Evolutionary conservation across 192 early-diverging fungal genomes (phyloP), one percentile per base, ranked within the genome.

Genomic region (Gigaspora rosea): DNA sequence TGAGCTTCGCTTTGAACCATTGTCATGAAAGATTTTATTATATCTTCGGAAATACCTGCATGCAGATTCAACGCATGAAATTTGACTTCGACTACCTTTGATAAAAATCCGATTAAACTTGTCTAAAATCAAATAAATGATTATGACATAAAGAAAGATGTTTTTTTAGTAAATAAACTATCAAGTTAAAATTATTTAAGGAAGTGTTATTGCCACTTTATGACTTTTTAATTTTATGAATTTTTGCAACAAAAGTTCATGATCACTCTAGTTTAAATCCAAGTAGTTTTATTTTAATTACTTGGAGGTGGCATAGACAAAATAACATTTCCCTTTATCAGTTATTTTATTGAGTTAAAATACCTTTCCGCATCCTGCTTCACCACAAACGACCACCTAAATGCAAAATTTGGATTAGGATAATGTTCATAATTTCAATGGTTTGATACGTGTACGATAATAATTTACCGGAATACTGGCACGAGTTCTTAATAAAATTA

Each of bases 291-390:
- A 41, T 6, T 7, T 41, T 41, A 41, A 41, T 41, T 41, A 41
- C 41, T 41, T 41, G 41, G 27, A 27, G 27, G 41, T 41, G 41
- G 3, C 41, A 41, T 6, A 6, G 7, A 41, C 3, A 41, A 41
- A 41, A 41, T 7, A 41, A 7, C 41, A 41, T 41, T 41, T 27
- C 27, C 41, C 41, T 41, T 41, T 0, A 41, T 41, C n/a, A n/a
- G n/a, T n/a, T n/a, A n/a, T n/a, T n/a, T 41, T 41, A 41, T 41
- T 41, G 41, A 41, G 41, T 7, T 41, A 41, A 41, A 41, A 41
- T 41, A 75, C 74, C 74, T 75, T 75, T 48, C 74, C 74, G 35
- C 74, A 75, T 10, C 74, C 74, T 0, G 74, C 74, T 15, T 75
- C 74, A 16, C 74, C 74, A 12, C 59, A 65, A 12, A 63, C 41